phyloP scores from a whole-genome alignment of 768 basidiomycete species.

The Leccinum truebloodii region DNA sequence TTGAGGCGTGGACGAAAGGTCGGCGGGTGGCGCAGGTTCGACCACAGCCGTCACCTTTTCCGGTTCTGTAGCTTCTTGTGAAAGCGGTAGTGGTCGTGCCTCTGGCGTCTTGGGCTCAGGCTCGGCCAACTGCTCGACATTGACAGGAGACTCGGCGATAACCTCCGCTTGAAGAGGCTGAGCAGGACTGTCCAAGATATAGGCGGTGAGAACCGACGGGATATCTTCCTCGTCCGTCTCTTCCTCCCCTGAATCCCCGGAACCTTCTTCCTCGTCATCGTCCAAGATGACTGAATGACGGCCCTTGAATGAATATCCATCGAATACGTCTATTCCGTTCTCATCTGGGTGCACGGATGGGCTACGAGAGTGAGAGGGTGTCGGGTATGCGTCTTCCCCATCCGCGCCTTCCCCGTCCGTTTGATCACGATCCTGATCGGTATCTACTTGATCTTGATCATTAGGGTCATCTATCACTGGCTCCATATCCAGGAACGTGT shows the following conservation, averaged over 20 bases:
- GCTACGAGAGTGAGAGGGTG: constrained; percentile 77
- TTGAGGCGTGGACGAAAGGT: constrained; percentile 18
- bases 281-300: constrained; percentile 78
- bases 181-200: constrained; percentile 22
- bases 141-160: constrained; percentile 37
- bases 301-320: constrained; percentile 93
- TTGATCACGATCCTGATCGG: constrained; percentile 65
- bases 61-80: constrained; percentile 22
- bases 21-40: constrained; percentile 18
- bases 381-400: constrained; percentile 74
- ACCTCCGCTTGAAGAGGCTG: constrained; percentile 29
- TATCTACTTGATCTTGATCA: constrained; percentile 62
- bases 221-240: constrained; percentile 41
- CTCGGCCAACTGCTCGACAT: constrained; percentile 42
- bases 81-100: constrained; percentile 48
- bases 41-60: constrained; percentile 15
- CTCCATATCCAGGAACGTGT: constrained; percentile 94
- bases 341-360: constrained; percentile 62
- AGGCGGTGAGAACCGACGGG: constrained; percentile 21
- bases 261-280: constrained; percentile 55
- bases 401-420: constrained; percentile 74
- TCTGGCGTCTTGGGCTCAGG: constrained; percentile 77
- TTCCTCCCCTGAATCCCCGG: constrained; percentile 36
- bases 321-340: constrained; percentile 71
- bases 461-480: constrained; percentile 82